Conservation (phyloP, 441 rosid genomes). For the Adansonia gregorii region DNA sequence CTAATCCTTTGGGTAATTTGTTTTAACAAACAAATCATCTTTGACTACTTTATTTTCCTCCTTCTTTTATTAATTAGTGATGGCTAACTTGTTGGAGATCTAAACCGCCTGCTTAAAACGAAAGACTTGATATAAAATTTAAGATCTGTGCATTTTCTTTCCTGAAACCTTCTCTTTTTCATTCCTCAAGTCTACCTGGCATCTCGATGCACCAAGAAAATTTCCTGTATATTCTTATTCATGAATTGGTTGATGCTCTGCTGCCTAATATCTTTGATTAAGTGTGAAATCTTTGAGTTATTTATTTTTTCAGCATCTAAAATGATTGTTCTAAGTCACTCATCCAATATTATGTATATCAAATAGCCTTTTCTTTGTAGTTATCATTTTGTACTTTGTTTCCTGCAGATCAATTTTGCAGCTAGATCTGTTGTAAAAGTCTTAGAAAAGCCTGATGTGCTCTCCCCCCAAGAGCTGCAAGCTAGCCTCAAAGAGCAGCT, state of each 20-base stretch:
- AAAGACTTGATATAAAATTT: background rate
- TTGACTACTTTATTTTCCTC: background rate
- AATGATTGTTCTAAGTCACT: constrained; percentile 10
- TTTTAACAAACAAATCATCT: background rate
- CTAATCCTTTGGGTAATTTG: background rate
- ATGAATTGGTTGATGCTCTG: background rate
- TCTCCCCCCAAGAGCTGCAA: constrained; percentile 31
- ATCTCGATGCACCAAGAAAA: background rate
- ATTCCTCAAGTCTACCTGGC: background rate
- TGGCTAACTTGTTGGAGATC: background rate
- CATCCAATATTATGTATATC: background rate
- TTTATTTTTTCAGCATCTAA: constrained; percentile 6
- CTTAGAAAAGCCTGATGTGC: constrained; percentile 39
- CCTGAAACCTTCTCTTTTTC: background rate
- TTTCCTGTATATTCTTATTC: background rate
- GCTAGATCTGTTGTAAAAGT: constrained; percentile 35
- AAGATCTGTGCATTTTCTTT: background rate
- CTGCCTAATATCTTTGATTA: background rate
- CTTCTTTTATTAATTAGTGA: background rate
- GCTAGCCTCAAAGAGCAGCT: constrained; percentile 34
- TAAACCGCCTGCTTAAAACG: background rate
- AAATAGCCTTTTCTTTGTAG: constrained; percentile 1
- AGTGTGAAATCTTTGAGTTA: background rate
- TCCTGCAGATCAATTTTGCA: constrained; percentile 35
- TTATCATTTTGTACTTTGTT: background rate